Base-by-base conservation (phyloP, 176 grass and related monocot genomes). In the Musa acuminata region DNA sequence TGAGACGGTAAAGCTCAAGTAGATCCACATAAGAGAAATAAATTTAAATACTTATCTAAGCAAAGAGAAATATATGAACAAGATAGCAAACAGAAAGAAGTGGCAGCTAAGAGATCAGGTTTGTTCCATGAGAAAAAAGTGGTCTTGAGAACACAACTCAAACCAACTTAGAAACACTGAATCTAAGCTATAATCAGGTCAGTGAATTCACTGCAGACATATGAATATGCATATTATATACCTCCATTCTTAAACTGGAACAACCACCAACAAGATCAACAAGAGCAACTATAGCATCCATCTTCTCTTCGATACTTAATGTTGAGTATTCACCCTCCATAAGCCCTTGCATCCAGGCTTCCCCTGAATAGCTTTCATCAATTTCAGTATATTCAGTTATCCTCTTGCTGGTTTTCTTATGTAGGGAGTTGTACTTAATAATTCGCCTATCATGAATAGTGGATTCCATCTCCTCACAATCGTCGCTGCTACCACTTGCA, bases 261-360 rank as follows among this genome's bases (percentile, higher is more conserved):
- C 78, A 83, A 83, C 29, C 84, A 72, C 95, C 84, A 84, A 94
- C 81, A 74, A 99, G 81, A 89, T 99, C 86, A 60, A 91, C 77
- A 55, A 99, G 89, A 35, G 90, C 86, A 89, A 85, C 75, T 77
- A 99, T 86, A 53, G 83, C 87, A 84, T 99, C 88, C 73, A 99
- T 82, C 73, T 94, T 99, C 80, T 99, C 95, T 74, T 99, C 91
- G 59, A 99, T 90, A 81, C 84, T 99, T 80, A 94, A 83, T 67
- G 91, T 84, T 52, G 86, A 88, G 66, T 99, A 94, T 64, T 99
- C 88, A 43, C 95, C 95, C 82, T 99, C 90, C 95, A 99, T 91
- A 82, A 99, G 87, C 62, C 90, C 95, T 51, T 94, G 62, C 62
- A 99, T 84, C 90, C 90, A 99, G 68, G 73, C 78, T 74, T 99